Evolutionary conservation across 2,329 filamentous ascomycete species (phyloP).

Genomic region (Fusarium heterosporum): DNA sequence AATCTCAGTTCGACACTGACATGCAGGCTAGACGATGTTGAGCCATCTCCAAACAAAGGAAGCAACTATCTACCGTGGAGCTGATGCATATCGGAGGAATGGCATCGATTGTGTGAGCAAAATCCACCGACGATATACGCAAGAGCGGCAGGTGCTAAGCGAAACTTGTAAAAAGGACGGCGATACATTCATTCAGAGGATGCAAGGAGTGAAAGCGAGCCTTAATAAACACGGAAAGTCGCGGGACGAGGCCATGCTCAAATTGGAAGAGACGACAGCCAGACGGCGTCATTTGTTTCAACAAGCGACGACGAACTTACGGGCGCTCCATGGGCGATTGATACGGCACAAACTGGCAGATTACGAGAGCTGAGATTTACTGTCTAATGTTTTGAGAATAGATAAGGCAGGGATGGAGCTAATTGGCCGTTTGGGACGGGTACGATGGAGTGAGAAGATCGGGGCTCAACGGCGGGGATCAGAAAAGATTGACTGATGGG

Average conservation of each 20-base stretch:
- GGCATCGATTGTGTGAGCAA: constrained; percentile 36
- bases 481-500: constrained; percentile 23
- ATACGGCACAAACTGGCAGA: constrained; percentile 15
- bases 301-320: constrained; percentile 37
- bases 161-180: constrained; percentile 37
- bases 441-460: constrained; percentile 21
- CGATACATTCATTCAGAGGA: constrained; percentile 28
- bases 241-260: constrained; percentile 7
- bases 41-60: constrained; percentile 43
- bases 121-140: constrained; percentile 37
- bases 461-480: constrained; percentile 35
- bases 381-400: neutral
- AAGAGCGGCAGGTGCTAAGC: constrained; percentile 35
- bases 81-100: constrained; percentile 42
- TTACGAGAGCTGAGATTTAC: neutral
- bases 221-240: constrained; percentile 20
- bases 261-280: constrained; percentile 25
- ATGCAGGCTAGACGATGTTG: constrained; percentile 41
- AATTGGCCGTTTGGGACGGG: neutral
- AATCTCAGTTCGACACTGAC: constrained; percentile 12
- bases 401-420: constrained; percentile 6
- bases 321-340: constrained; percentile 37
- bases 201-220: constrained; percentile 11
- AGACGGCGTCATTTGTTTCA: constrained; percentile 35
- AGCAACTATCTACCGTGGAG: constrained; percentile 28